phyloP scores from a whole-genome alignment of 108 stramenopile genomes.

The Poteriospumella lacustris region DNA sequence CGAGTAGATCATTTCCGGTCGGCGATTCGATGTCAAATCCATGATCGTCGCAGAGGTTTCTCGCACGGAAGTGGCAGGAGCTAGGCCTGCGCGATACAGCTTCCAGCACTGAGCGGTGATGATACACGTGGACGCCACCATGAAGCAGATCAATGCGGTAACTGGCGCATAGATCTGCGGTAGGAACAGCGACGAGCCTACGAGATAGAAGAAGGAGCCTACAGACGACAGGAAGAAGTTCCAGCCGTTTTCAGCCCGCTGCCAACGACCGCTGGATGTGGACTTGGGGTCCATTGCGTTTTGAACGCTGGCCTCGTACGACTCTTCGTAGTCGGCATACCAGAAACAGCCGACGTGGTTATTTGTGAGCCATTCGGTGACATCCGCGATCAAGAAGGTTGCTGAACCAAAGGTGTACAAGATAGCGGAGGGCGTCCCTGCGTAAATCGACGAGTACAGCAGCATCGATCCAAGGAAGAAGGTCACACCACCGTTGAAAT shows the following conservation, averaged over 20 bases:
- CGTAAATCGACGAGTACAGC: neutral
- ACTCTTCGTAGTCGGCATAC: neutral
- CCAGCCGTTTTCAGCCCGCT: neutral
- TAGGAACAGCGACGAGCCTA: neutral
- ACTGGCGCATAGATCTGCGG: neutral
- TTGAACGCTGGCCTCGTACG: neutral
- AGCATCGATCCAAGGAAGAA: neutral
- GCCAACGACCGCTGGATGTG: neutral
- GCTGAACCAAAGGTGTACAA: neutral
- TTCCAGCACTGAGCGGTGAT: neutral
- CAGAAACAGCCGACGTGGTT: neutral
- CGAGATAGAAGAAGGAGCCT: neutral
- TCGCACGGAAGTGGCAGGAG: no score
- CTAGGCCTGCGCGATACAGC: neutral
- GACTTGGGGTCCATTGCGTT: neutral
- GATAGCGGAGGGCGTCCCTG: neutral
- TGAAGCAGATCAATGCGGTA: neutral
- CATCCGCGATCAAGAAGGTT: neutral
- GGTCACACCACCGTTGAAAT: neutral
- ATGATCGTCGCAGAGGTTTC: no score
- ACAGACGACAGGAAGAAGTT: neutral
- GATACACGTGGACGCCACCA: neutral
- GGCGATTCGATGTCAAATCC: neutral
- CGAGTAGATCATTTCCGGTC: neutral
- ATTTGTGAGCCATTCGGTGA: slow-evolving; percentile 12